These are phyloP conservation scores for Exophiala lecanii-corni DNA, from an alignment of 2,329 filamentous ascomycete species.

Conservation along the genomic window DNA sequence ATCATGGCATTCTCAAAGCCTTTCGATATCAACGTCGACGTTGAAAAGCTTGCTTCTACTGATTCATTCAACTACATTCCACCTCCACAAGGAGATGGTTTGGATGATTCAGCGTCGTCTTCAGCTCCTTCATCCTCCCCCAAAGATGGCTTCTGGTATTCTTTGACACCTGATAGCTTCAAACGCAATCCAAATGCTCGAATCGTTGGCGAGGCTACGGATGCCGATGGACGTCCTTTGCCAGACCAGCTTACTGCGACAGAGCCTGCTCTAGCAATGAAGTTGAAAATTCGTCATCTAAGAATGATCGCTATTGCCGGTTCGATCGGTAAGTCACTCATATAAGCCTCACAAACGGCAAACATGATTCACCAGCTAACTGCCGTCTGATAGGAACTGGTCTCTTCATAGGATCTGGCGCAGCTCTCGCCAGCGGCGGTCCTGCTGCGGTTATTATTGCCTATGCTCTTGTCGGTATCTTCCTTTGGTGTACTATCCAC, in stretches of 20 bases:
- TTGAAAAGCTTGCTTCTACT: neutral
- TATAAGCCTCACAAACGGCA: slow-evolving; percentile 17
- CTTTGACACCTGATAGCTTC: slow-evolving; percentile 29
- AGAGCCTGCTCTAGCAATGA: slow-evolving; percentile 25
- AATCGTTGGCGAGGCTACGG: slow-evolving; percentile 5
- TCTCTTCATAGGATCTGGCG: slow-evolving; percentile 78
- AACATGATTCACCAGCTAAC: neutral
- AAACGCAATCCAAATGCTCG: slow-evolving; percentile 25
- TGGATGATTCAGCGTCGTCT: neutral
- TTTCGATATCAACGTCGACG: neutral
- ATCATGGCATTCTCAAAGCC: neutral
- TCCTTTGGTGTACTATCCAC: slow-evolving; percentile 89
- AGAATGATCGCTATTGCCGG: slow-evolving; percentile 26
- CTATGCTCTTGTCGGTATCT: slow-evolving; percentile 70
- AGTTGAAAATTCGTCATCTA: slow-evolving; percentile 18
- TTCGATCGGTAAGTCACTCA: slow-evolving; percentile 19
- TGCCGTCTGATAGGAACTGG: slow-evolving; percentile 49
- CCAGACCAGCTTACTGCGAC: slow-evolving; percentile 21
- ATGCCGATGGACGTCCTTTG: slow-evolving; percentile 28
- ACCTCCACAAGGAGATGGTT: neutral
- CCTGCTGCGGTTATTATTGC: slow-evolving; percentile 72
- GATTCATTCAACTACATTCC: neutral
- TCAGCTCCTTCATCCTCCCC: neutral
- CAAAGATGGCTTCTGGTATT: slow-evolving; percentile 14
- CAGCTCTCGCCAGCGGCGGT: slow-evolving; percentile 64